Evolutionary conservation across 2,329 filamentous ascomycete genomes (phyloP).

Genomic region (Lasiodiplodia sp.): DNA sequence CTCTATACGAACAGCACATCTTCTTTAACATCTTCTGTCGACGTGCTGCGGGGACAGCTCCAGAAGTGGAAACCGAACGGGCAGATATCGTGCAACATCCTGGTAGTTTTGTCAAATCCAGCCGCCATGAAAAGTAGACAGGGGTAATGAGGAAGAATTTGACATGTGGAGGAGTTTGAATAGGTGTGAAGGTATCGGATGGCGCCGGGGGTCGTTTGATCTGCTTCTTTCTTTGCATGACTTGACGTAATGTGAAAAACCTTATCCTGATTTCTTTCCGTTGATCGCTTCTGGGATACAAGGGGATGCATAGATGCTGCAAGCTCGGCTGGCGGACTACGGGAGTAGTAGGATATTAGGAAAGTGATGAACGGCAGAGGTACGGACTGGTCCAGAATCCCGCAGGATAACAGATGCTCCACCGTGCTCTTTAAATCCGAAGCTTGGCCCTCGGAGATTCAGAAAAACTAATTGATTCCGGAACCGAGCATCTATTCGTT

Average conservation of each 20-base stretch:
- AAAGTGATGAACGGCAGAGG: neutral
- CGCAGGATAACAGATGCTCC: neutral
- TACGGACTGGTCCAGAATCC: neutral
- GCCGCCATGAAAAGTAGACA: neutral
- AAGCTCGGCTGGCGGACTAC: neutral
- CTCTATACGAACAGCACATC: neutral
- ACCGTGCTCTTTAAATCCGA: neutral
- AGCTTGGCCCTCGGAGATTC: neutral
- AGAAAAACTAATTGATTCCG: neutral
- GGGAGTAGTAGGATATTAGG: neutral
- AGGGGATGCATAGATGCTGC: neutral
- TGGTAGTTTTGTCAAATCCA: neutral
- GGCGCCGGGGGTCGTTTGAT: neutral
- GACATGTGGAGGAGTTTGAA: neutral
- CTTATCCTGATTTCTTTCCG: constrained; percentile 17
- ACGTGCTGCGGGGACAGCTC: no score
- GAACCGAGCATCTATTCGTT: neutral
- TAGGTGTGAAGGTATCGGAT: neutral
- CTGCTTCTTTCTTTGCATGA: neutral
- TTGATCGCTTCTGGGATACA: neutral
- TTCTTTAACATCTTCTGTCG: neutral
- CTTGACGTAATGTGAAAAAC: neutral
- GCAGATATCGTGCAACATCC: neutral
- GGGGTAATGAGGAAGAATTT: neutral
- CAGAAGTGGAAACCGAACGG: no score